These are phyloP conservation scores for Tuber umbilicatum DNA, from an alignment of 495 filamentous ascomycete species.

Conservation along the genomic window DNA sequence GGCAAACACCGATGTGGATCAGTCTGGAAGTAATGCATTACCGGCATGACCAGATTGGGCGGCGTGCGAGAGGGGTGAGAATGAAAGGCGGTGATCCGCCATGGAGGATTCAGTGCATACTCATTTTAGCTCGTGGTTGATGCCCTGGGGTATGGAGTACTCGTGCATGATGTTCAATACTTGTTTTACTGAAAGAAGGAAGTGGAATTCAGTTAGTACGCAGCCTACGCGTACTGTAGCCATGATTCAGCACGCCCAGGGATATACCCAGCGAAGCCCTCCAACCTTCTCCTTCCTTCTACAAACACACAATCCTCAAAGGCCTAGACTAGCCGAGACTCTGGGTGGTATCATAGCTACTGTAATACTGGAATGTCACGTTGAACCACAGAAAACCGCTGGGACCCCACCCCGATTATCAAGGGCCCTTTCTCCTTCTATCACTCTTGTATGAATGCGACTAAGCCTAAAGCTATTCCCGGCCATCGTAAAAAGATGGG, in stretches of 20 bases:
- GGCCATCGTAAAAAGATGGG: not conserved
- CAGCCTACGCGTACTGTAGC: too few relatives aligned
- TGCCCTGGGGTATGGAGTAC: not conserved
- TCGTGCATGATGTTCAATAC: too few relatives aligned
- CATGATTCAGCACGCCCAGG: not conserved
- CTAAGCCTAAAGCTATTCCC: not conserved
- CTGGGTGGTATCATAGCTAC: not conserved
- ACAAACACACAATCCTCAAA: not conserved
- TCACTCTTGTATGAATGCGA: not conserved
- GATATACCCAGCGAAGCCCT: not conserved
- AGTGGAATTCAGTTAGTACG: too few relatives aligned
- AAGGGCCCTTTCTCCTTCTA: not conserved
- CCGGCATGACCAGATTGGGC: not conserved
- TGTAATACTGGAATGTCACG: not conserved
- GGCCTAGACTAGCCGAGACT: not conserved
- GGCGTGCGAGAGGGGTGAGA: not conserved
- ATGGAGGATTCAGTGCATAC: not conserved
- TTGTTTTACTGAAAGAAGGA: too few relatives aligned
- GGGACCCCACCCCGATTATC: not conserved
- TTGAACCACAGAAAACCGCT: not conserved
- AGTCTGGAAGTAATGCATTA: not conserved
- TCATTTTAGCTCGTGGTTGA: not conserved
- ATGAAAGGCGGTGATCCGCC: not conserved
- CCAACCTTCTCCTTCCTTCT: too few relatives aligned
- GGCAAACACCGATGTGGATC: not conserved